A percentile compares a stretch with the other conserved stretches of the same genome.
Conservation (phyloP, 192 early-diverging fungal species). For the Phlyctochytrium bullatum region DNA sequence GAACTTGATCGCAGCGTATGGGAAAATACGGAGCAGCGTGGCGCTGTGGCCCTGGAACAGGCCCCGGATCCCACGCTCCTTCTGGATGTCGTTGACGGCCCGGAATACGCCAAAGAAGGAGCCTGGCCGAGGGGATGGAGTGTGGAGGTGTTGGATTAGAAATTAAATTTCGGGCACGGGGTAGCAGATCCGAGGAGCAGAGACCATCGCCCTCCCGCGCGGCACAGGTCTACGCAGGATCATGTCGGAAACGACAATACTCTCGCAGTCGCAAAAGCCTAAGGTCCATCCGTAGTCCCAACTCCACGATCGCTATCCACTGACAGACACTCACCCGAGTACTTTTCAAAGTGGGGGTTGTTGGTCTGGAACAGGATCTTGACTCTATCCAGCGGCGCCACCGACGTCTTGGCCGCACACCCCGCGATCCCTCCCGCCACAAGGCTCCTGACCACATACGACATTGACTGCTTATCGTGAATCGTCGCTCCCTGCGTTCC, state of each 20-base stretch:
- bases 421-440: conserved; percentile 62
- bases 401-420: conserved; percentile 54
- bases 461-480: conserved; percentile 25
- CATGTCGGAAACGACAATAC: too few species aligned
- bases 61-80: conserved; percentile 67
- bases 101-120: conserved; percentile 77
- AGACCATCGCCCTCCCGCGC: too few species aligned
- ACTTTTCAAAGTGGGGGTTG: conserved; percentile 47
- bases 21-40: conserved; percentile 91
- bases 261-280: too few species aligned
- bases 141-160: background rate
- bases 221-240: too few species aligned
- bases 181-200: too few species aligned
- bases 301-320: background rate
- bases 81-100: conserved; percentile 73
- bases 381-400: conserved; percentile 56
- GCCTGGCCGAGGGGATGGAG: conserved; percentile 44
- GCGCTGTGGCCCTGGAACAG: conserved; percentile 95
- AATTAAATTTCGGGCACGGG: too few species aligned
- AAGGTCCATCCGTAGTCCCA: too few species aligned
- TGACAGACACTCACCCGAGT: conserved; percentile 47
- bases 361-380: conserved; percentile 59
- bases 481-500: too few species aligned
- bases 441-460: conserved; percentile 47
- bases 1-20: conserved; percentile 96